A percentile compares a stretch with the other conserved stretches of the same genome.
phyloP scores from a whole-genome alignment of 768 basidiomycete genomes.

The Dictyophora rubrovolvata region DNA sequence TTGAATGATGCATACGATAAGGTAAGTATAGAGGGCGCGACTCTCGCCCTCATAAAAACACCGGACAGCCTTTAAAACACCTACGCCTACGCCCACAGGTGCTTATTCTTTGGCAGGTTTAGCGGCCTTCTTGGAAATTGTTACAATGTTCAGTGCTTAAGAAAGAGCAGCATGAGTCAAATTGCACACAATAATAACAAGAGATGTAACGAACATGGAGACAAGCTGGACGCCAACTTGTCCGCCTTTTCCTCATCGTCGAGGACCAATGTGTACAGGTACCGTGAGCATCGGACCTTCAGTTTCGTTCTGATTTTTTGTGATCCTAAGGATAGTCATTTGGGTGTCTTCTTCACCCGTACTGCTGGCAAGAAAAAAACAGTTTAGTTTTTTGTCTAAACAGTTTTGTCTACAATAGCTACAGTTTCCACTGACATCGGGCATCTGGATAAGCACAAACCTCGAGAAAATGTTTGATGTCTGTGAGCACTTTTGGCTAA shows the following conservation, averaged over 20 bases:
- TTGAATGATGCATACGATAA: not conserved
- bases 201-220: conserved; percentile 61
- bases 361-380: conserved; percentile 50
- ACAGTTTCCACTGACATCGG: conserved; percentile 52
- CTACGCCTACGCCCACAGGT: not conserved
- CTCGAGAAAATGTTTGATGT: conserved; percentile 98
- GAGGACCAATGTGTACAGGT: conserved; percentile 93
- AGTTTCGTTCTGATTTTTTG: conserved; percentile 83
- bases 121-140: not conserved
- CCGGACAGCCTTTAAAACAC: not conserved
- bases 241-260: conserved; percentile 98
- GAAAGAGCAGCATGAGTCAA: not conserved
- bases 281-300: conserved; percentile 95
- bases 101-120: not conserved
- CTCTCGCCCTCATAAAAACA: not conserved
- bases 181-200: not conserved
- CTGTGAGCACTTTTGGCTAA: conserved; percentile 93
- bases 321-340: conserved; percentile 47
- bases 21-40: not conserved
- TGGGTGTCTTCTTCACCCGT: conserved; percentile 90
- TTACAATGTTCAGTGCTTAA: not conserved
- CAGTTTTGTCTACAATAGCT: not conserved
- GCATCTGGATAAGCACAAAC: conserved; percentile 97
- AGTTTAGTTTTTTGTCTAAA: not conserved
- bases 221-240: conserved; percentile 90